Evolutionary conservation across 257 asterid genomes (phyloP).

Genomic region (Catharanthus roseus): DNA sequence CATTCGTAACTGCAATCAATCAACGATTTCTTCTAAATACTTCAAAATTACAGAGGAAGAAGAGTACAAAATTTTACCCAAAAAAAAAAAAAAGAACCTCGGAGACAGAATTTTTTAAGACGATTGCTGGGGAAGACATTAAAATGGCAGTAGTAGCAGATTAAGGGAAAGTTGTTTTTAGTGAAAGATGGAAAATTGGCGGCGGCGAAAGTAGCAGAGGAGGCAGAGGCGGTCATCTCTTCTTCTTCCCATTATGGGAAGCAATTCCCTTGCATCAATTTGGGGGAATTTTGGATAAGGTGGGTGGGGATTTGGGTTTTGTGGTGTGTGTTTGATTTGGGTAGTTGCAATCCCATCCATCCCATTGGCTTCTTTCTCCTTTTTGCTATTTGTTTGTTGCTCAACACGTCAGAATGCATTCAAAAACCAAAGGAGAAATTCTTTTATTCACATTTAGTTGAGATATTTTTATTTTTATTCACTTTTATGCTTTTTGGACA

Average conservation of each 20-base stretch:
- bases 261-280: neutral
- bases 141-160: conserved; percentile 9
- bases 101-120: conserved; percentile 3
- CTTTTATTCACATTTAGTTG: too few relatives aligned
- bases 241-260: conserved; percentile 16
- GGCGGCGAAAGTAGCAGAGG: conserved; percentile 9
- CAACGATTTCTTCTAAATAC: too few relatives aligned
- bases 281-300: conserved; percentile 13
- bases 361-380: too few relatives aligned
- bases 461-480: too few relatives aligned
- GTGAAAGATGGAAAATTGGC: neutral
- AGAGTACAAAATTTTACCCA: too few relatives aligned
- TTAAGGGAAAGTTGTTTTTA: neutral
- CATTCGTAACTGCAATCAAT: conserved; percentile 53
- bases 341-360: too few relatives aligned
- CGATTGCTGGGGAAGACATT: neutral
- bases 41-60: too few relatives aligned
- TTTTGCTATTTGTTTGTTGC: neutral
- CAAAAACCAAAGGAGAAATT: too few relatives aligned
- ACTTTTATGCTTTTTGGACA: too few relatives aligned
- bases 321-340: conserved; percentile 10
- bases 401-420: neutral
- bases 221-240: conserved; percentile 18
- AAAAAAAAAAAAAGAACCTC: conserved; percentile 16
- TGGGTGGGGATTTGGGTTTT: neutral